phyloP scores from a whole-genome alignment of 805 yeast genomes.

The Tetrapisispora iriomotensis region DNA sequence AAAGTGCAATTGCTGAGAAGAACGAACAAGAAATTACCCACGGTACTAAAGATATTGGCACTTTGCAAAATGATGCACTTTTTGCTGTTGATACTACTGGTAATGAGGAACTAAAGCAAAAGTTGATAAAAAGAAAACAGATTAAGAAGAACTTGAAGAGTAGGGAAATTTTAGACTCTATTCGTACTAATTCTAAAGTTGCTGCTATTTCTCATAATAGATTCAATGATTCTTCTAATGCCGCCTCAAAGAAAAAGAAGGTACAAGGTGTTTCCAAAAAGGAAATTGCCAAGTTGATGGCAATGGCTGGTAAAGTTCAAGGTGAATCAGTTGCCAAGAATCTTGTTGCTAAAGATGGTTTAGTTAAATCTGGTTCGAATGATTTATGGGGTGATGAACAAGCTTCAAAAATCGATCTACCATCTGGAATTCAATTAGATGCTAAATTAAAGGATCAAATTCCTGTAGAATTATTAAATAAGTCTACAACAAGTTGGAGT shows the following conservation, averaged over 20 bases:
- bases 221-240: conserved; percentile 29
- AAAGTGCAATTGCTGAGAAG: conserved; percentile 54
- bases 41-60: conserved; percentile 23
- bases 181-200: conserved; percentile 53
- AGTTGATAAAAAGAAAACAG: conserved; percentile 32
- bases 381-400: conserved; percentile 63
- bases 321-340: conserved; percentile 45
- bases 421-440: conserved; percentile 24
- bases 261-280: conserved; percentile 56
- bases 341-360: conserved; percentile 48
- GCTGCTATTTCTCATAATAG: conserved; percentile 43
- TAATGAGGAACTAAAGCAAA: conserved; percentile 36
- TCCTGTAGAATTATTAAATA: conserved; percentile 33
- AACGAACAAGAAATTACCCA: conserved; percentile 45
- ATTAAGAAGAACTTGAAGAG: conserved; percentile 42
- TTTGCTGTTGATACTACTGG: conserved; percentile 58
- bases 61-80: conserved; percentile 21
- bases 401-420: conserved; percentile 11
- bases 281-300: conserved; percentile 57
- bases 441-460: conserved; percentile 17
- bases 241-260: conserved; percentile 22
- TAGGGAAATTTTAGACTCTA: conserved; percentile 59
- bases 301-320: conserved; percentile 62
- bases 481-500: conserved; percentile 40
- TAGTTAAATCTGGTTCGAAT: conserved; percentile 38